These are phyloP conservation scores for Tuber brumale DNA, from an alignment of 495 filamentous ascomycete genomes.

Conservation along the genomic window DNA sequence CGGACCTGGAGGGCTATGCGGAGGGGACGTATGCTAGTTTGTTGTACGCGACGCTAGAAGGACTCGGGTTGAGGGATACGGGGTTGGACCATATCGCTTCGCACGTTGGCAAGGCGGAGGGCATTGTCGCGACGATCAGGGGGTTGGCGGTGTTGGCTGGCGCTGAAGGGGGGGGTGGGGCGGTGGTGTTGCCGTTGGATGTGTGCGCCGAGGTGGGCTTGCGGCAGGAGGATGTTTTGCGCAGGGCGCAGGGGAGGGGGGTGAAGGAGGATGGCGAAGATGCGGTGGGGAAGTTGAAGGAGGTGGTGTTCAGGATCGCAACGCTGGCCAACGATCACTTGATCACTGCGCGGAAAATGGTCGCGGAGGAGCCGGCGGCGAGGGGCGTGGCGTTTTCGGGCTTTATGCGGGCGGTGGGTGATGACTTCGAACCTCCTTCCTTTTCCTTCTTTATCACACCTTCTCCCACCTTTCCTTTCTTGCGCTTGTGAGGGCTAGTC, in stretches of 20 bases:
- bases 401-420: constrained; percentile 31
- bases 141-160: constrained; percentile 81
- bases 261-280: constrained; percentile 63
- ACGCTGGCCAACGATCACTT: constrained; percentile 91
- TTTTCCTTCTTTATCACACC: too few relatives aligned
- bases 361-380: constrained; percentile 64
- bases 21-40: constrained; percentile 91
- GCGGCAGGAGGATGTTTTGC: constrained; percentile 80
- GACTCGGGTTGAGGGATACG: constrained; percentile 66
- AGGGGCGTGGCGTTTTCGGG: constrained; percentile 62
- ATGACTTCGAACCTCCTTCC: neutral
- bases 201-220: constrained; percentile 75
- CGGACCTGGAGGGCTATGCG: constrained; percentile 71
- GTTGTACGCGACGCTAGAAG: constrained; percentile 79
- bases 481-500: constrained; percentile 4
- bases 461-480: neutral
- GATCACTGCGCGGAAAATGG: constrained; percentile 87
- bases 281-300: neutral
- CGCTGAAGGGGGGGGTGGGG: constrained; percentile 54
- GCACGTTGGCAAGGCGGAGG: constrained; percentile 88
- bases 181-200: constrained; percentile 75
- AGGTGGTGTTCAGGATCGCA: constrained; percentile 79
- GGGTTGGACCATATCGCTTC: constrained; percentile 88
- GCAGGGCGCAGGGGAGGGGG: constrained; percentile 66
- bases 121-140: constrained; percentile 74